Evolutionary conservation across 495 filamentous ascomycete species (phyloP), one percentile per base, ranked within the genome.

Genomic region (Mytilinidion resinicola): DNA sequence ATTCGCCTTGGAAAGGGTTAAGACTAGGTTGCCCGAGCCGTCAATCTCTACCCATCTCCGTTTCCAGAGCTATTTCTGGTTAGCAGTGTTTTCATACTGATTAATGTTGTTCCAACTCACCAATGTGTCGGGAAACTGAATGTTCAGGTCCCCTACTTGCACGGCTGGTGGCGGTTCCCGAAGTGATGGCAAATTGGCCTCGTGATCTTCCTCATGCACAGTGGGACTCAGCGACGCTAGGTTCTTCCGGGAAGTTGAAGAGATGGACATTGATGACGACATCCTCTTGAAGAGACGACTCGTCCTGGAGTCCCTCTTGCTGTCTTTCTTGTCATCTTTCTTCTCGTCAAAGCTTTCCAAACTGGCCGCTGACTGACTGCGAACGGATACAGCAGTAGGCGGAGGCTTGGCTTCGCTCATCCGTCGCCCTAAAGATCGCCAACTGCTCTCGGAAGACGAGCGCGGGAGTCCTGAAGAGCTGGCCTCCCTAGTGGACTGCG

Each of bases 121-220:
- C 20, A 96, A 78, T 44, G 85, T 91, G 69, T 95, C 91, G 1
- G 91, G 91, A 66, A 96, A 95, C 65, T 96, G 91, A 3, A 96
- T 84, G 61, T 96, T 95, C 51, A 95, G 84, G 66, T 96, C 90
- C 39, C 91, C 91, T 69, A 67, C 57, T 36, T 63, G 60, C n/a
- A 67, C 64, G 37, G 64, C 64, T n/a, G 67, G 68, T 34, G 72
- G 70, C 12, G 72, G 72, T 43, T 71, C 75, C 1, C 77, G 65
- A 51, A 82, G 73, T 35, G 71, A 71, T 7, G 68, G 57, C 39
- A 68, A 53, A 3, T 54, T 49, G 14, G 59, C 64, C 51, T 69
- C 20, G 0, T 36, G 70, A 48, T 82, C 77, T 63, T 86, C 83
- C 67, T 89, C 86, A 19, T 86, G 77, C 1, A 80, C 76, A 33